phyloP scores from a whole-genome alignment of 2,329 filamentous ascomycete genomes.

The Fusarium veterinarium region DNA sequence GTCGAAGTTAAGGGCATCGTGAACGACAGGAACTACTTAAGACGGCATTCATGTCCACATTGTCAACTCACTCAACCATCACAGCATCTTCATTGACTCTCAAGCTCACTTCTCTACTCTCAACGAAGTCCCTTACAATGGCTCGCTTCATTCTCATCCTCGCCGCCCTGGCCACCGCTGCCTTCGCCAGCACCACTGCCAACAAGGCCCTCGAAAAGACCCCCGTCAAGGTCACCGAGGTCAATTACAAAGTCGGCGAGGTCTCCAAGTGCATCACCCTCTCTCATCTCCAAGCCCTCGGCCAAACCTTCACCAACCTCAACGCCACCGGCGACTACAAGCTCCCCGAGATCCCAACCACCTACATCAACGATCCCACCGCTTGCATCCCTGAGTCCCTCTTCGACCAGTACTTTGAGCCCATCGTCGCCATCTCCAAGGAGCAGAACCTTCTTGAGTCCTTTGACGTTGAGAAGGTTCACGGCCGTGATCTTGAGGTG shows the following conservation, averaged over 20 bases:
- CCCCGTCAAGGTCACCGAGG: neutral
- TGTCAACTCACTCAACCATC: neutral
- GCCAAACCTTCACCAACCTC: constrained; percentile 18
- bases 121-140: neutral
- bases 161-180: neutral
- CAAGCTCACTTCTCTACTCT: neutral
- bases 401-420: constrained; percentile 27
- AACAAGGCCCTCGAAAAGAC: neutral
- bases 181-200: neutral
- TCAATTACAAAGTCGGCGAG: constrained; percentile 4
- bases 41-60: neutral
- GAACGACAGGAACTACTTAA: neutral
- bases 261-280: constrained; percentile 12
- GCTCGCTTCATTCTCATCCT: constrained; percentile 7
- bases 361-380: constrained; percentile 13
- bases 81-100: neutral
- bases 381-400: constrained; percentile 26
- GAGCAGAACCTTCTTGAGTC: constrained; percentile 19
- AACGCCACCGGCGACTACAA: neutral
- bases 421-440: constrained; percentile 26
- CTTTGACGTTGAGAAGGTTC: neutral
- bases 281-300: constrained; percentile 25
- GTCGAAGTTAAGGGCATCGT: accelerated
- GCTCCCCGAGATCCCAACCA: constrained; percentile 9
- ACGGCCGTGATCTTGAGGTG: neutral